These are phyloP conservation scores for Thielaviopsis euricoi DNA, from an alignment of 2,329 filamentous ascomycete genomes.

Conservation along the genomic window DNA sequence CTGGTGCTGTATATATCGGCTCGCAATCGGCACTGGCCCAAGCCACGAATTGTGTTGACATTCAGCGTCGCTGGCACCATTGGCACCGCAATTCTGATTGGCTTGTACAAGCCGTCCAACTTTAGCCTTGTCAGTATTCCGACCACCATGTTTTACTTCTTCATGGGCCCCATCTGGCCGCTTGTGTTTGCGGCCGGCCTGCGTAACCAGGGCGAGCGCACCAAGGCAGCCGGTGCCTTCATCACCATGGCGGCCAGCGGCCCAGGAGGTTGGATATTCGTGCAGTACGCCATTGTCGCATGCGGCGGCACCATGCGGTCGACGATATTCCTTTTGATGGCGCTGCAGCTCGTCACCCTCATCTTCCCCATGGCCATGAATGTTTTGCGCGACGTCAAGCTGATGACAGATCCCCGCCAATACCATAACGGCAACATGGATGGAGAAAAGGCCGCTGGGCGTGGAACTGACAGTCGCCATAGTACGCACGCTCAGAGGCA, in stretches of 20 bases:
- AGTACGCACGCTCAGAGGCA: no score
- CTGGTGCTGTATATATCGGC: constrained; percentile 43
- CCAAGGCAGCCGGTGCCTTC: constrained; percentile 61
- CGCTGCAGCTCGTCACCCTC: constrained; percentile 28
- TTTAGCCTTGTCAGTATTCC: constrained; percentile 40
- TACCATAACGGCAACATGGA: not conserved
- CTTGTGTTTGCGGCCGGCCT: constrained; percentile 67
- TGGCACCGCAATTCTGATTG: constrained; percentile 23
- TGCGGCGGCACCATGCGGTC: constrained; percentile 42
- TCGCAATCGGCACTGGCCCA: constrained; percentile 33
- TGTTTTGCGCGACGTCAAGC: constrained; percentile 28
- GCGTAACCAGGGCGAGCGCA: constrained; percentile 62
- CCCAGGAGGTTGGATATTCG: constrained; percentile 57
- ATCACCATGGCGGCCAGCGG: constrained; percentile 63
- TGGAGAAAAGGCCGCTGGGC: not conserved
- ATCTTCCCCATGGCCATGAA: constrained; percentile 34
- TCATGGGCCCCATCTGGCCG: constrained; percentile 69
- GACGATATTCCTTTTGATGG: constrained; percentile 47
- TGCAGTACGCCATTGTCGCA: constrained; percentile 51
- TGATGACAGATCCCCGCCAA: constrained; percentile 22
- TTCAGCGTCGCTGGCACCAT: constrained; percentile 45
- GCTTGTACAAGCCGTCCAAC: constrained; percentile 31
- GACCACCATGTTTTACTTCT: constrained; percentile 57
- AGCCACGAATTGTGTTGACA: constrained; percentile 53
- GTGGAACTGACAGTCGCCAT: not conserved